Percentiles rank a stretch among this genome's conserved stretches.
Conservation (phyloP, 140 eudicot species). For the Senecio squalidus region DNA sequence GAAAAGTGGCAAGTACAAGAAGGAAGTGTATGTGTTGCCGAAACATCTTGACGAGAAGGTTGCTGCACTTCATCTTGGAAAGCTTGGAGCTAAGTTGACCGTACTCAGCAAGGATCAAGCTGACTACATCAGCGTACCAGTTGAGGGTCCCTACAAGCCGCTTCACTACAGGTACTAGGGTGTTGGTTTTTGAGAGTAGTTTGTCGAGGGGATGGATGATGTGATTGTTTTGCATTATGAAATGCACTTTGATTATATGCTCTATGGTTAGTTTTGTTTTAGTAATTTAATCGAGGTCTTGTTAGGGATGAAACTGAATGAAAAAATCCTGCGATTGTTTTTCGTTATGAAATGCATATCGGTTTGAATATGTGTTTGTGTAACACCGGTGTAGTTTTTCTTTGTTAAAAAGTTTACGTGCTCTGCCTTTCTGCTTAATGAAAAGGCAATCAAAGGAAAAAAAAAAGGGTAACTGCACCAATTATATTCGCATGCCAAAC, state of each 20-base stretch:
- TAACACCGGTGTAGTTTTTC: conserved; percentile 5
- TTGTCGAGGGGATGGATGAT: not conserved
- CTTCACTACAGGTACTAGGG: conserved; percentile 79
- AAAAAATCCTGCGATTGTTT: no score
- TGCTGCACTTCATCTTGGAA: conserved; percentile 76
- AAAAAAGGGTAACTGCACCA: not conserved
- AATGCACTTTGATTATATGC: not conserved
- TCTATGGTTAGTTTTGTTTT: conserved; percentile 19
- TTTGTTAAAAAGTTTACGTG: conserved; percentile 13
- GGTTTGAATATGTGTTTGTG: conserved; percentile 38
- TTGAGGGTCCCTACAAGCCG: conserved; percentile 99
- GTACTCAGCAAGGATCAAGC: conserved; percentile 78
- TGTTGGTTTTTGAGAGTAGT: not conserved
- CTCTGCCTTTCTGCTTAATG: conserved; percentile 8
- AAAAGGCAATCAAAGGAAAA: not conserved
- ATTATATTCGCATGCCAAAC: not conserved
- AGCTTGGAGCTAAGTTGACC: conserved; percentile 82
- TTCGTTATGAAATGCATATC: no score
- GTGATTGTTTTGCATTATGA: not conserved
- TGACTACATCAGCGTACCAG: conserved; percentile 82
- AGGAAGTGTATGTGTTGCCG: conserved; percentile 63
- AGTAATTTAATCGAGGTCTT: conserved; percentile 6
- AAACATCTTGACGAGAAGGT: conserved; percentile 78
- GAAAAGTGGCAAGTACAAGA: conserved; percentile 50
- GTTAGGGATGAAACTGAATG: conserved; percentile 4